A percentile compares a stretch with the other conserved stretches of the same genome.
These are phyloP conservation scores for Botryobasidium botryosum DNA, from an alignment of 768 basidiomycete species.

Conservation along the genomic window DNA sequence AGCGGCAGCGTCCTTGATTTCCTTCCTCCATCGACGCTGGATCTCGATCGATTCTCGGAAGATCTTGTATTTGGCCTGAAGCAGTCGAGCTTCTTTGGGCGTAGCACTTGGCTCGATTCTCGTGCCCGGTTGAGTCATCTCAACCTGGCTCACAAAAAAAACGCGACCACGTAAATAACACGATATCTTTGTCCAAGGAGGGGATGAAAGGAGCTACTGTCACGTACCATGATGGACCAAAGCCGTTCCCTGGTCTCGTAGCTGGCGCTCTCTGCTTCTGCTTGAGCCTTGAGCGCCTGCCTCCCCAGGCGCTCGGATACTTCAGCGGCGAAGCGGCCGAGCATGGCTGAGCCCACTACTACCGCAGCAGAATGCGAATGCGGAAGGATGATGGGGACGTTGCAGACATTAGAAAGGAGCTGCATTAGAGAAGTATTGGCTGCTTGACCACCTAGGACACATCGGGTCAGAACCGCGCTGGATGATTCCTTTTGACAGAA, in stretches of 20 bases:
- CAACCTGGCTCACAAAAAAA: conserved; percentile 38
- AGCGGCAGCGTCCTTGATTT: conserved; percentile 37
- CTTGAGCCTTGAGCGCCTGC: conserved; percentile 23
- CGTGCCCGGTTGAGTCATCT: conserved; percentile 80
- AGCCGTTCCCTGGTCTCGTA: conserved; percentile 42
- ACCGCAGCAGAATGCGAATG: conserved; percentile 62
- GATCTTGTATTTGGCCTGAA: conserved; percentile 87
- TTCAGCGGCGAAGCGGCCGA: conserved; percentile 73
- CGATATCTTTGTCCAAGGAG: background rate
- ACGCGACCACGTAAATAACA: conserved; percentile 1
- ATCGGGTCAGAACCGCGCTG: background rate
- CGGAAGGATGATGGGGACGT: conserved; percentile 70
- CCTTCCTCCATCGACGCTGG: conserved; percentile 70
- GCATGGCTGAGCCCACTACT: conserved; percentile 85
- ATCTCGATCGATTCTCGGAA: conserved; percentile 79
- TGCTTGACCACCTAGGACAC: conserved; percentile 57
- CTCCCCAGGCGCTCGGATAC: conserved; percentile 21
- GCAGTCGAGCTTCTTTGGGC: conserved; percentile 46
- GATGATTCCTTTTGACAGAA: background rate
- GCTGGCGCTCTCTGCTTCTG: conserved; percentile 21
- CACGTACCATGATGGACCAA: conserved; percentile 81
- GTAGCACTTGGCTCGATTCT: conserved; percentile 48
- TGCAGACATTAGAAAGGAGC: conserved; percentile 73
- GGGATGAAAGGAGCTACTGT: background rate
- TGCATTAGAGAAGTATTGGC: conserved; percentile 81